These are phyloP conservation scores for Sarcocystis neurona DNA, from an alignment of 169 alveolate species.

Conservation along the genomic window DNA sequence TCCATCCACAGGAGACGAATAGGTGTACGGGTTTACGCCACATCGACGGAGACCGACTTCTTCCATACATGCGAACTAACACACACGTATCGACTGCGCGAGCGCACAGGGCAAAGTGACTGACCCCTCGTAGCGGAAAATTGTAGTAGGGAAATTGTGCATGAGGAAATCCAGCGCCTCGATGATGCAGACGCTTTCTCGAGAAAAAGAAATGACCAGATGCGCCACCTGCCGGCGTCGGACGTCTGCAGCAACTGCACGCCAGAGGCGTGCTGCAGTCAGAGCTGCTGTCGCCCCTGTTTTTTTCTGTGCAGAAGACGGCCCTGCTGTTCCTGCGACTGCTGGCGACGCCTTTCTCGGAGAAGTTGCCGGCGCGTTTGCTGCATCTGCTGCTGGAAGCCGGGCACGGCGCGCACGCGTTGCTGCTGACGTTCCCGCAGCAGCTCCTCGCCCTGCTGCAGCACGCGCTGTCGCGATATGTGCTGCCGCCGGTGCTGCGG, in stretches of 20 bases:
- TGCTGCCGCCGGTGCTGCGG: no score
- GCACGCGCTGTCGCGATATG: no score
- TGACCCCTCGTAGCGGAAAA: constrained; percentile 21
- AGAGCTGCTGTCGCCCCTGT: no score
- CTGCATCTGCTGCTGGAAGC: not conserved
- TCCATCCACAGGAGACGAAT: not conserved
- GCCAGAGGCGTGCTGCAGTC: not conserved
- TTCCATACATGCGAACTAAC: no score
- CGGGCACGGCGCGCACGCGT: not conserved
- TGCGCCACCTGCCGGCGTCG: not conserved
- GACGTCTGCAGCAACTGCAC: not conserved
- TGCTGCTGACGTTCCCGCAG: not conserved
- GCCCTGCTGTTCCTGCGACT: no score
- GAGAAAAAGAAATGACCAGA: not conserved
- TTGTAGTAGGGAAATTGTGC: constrained; percentile 14
- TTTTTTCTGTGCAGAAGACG: no score
- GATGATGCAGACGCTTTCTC: constrained; percentile 37
- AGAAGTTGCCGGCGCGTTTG: no score
- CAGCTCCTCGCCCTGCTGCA: not conserved
- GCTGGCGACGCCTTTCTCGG: no score
- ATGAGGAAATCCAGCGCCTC: constrained; percentile 46
- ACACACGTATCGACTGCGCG: no score
- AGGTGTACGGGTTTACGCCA: not conserved
- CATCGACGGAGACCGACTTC: not conserved
- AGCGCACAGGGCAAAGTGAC: not conserved